Percentiles rank a stretch among this genome's conserved stretches.
Evolutionary conservation across 345 rosid species (phyloP).

Genomic region (Populus pruinosa): DNA sequence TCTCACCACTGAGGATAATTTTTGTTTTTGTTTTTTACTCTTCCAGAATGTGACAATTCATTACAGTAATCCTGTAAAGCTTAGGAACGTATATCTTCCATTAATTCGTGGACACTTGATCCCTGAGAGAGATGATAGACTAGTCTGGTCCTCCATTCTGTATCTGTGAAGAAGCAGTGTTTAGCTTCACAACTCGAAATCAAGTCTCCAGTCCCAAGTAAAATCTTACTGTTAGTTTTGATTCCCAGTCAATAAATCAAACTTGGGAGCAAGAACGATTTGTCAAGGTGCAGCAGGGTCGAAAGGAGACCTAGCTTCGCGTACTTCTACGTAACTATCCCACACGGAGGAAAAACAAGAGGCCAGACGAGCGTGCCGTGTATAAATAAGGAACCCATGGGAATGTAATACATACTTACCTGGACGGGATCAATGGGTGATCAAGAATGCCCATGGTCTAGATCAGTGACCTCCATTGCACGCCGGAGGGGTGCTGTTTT

Average conservation of each 20-base stretch:
- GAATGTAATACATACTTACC: background rate
- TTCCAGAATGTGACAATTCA: no score
- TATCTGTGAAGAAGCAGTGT: background rate
- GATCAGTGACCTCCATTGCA: constrained; percentile 24
- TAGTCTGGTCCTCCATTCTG: background rate
- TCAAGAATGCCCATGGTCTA: constrained; percentile 12
- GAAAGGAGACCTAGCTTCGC: background rate
- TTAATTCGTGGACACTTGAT: background rate
- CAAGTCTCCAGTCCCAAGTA: background rate
- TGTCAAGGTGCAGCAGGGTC: background rate
- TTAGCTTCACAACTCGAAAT: background rate
- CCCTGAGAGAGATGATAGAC: background rate
- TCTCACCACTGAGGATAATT: no score
- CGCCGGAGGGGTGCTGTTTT: background rate
- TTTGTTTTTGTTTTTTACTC: no score
- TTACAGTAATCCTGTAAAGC: background rate
- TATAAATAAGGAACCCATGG: background rate
- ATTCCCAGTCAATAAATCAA: background rate
- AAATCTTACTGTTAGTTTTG: background rate
- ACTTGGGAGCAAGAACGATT: background rate
- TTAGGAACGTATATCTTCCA: no score
- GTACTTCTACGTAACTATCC: background rate
- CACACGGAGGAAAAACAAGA: background rate
- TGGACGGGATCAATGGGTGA: constrained; percentile 25
- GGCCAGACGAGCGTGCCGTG: rapidly evolving